Evolutionary conservation across 345 rosid genomes (phyloP), one percentile per base, ranked within the genome.

Genomic region (Nasturtium officinale): DNA sequence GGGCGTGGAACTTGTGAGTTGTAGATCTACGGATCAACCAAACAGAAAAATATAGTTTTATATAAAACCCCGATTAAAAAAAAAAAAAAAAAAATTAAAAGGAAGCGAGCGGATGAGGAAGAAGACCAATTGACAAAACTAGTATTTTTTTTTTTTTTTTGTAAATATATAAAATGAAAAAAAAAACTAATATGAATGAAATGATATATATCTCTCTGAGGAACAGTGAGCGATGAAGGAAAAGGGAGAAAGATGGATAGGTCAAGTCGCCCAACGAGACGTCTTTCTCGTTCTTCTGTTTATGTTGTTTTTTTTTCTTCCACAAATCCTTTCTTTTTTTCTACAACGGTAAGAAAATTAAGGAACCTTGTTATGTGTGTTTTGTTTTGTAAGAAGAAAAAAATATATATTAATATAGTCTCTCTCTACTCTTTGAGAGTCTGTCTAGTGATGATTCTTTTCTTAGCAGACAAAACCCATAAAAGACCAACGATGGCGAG

Each of bases 401-500:
- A n/a, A n/a, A n/a, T n/a, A n/a, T n/a, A n/a, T n/a, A n/a, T n/a
- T n/a, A n/a, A n/a, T n/a, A n/a, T n/a, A n/a, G n/a, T n/a, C n/a
- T n/a, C 10, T 33, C 38, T 35, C 12, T 35, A 37, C 43, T 38
- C 43, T 38, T 13, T 12, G 5, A 38, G 17, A 42, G 46, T 15
- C 46, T n/a, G n/a, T 42, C 25, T 23, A 42, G 48, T 16, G 48
- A 43, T n/a, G 57, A 50, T 21, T 50, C 18, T 23, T 23, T 23
- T 23, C 25, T 74, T 21, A 76, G 78, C 82, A 85, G 90, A 85
- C 87, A 84, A 87, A 83, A 75, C 80, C 92, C 86, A 88, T 85
- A 84, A 82, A 84, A 83, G 74, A 83, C 83, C 87, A 85, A 82
- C 86, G 73, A 84, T 76, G 82, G 84, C 74, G 84, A 84, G 88